Base-by-base conservation (phyloP, 345 rosid species). In the Eucalyptus pauciflora region DNA sequence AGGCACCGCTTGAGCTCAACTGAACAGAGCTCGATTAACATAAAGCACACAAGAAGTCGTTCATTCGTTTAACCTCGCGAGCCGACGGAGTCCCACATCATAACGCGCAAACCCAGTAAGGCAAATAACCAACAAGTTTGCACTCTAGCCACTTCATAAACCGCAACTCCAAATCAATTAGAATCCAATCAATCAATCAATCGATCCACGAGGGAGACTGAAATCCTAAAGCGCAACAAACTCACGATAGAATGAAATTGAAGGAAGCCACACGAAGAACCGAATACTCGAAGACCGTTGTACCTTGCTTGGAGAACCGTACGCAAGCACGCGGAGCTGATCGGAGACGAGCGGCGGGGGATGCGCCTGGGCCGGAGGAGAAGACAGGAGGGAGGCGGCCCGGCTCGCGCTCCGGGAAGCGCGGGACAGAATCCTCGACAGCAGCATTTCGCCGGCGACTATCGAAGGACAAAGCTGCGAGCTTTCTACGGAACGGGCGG, bases 361-460 rank as follows among this genome's bases (percentile, higher is more conserved):
- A 58, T 33, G 62, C 87, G 45, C 18, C 17, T 88, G 92, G 87
- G 92, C 92, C 91, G 31, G 90, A 64, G 93, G 87, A 88, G 91
- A 86, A 80, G 91, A 89, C 76, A 91, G 90, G 80, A 95, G 89
- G 88, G 91, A 90, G 88, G 94, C 89, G 92, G 94, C 92, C 88
- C 92, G 89, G 71, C 92, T 87, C 10, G 92, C 91, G 91, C 93
- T 89, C 90, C 95, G 91, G 29, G 97, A 92, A 86, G 91, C 90
- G 91, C 95, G 95, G 10, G 95, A 94, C 71, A 96, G 88, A 87
- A 92, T 92, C 93, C 93, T 93, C 33, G 93, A 91, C 31, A 93
- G 89, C 93, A 94, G 89, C 96, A 95, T 95, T 76, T 71, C 6
- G 45, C 13, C 20, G 25, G 81, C 81, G 20, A 46, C 81, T 46